Base-by-base conservation (phyloP, 2,329 filamentous ascomycete species). In the Pestalotiopsis sp. region DNA sequence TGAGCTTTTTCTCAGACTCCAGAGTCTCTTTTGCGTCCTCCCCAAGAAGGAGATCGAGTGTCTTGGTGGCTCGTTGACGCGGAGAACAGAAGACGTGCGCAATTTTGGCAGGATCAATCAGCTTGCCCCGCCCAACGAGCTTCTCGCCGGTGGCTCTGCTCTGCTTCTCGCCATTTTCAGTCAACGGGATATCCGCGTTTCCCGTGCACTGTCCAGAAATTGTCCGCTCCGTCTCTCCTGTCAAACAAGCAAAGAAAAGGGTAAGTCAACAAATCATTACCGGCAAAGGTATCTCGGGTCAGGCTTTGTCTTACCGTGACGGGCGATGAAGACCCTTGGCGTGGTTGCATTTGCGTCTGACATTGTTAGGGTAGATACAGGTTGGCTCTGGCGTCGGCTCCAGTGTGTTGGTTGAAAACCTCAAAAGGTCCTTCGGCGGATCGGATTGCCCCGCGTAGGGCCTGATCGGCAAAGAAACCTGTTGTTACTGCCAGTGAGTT, bases 141-240 rank as follows among this genome's bases (percentile, higher is more conserved):
- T 80, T 75, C 12, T 74, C 71, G 2, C 78, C 82, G 25, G 82
- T 82, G 12, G 76, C 76, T 5, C 72, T 72, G 66, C 87, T 83
- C 77, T 87, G 84, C 62, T 73, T 65, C 70, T 80, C 72, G 71
- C 83, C 83, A 66, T 77, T 74, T 2, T 70, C 39, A 1, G 82
- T 84, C 5, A 84, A 74, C 1, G 77, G 75, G 38, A 84, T 78
- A 63, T 84, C 82, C 69, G 77, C 81, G 56, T 70, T 73, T 41
- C 82, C 82, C 0, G 83, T 85, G 73, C 80, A 83, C n/a, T 79
- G 79, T n/a, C 83, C 83, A 39, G 77, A 81, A 23, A 80, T 81
- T 1, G 82, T 80, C 83, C 83, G 85, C 76, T 84, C 82, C 3
- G 83, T 85, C 72, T 85, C 82, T 38, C 82, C 82, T 80, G 60